Evolutionary conservation across 176 grass and related monocot genomes (phyloP), one percentile per base, ranked within the genome.

Genomic region (Cymbopogon citratus): DNA sequence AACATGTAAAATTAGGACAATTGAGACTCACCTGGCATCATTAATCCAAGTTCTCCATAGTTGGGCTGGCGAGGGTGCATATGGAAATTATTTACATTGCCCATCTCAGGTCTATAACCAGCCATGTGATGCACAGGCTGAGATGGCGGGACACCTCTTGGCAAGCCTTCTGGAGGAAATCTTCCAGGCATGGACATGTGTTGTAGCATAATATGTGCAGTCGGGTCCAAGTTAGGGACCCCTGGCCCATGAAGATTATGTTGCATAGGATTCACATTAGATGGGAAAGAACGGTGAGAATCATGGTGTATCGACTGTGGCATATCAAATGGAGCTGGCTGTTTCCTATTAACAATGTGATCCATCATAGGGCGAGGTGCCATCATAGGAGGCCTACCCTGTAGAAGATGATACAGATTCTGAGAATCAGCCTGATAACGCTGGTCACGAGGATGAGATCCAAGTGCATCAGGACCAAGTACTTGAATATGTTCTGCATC

Each of bases 41-140:
- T 87, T 71, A 91, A 80, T 77, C 91, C 91, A 75, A 90, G 82
- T 67, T 89, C 86, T 63, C 90, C 92, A 86, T 86, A 87, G 73
- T 77, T 86, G 75, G 93, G 89, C 62, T 88, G 93, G 66, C 77
- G 86, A 69, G 87, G 87, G 83, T 93, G 97, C 80, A 91, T 79
- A 74, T 81, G 76, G 72, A 93, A 87, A 85, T 88, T 96, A 88
- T 92, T 87, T 81, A 93, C 82, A 87, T 93, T 91, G 76, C 79
- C 66, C 79, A 89, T 86, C 89, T 99, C 91, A 82, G 91, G 89
- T 73, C 89, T 65, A 81, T 84, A 91, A 83, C 88, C 84, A 78
- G 89, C 64, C 83, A 90, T 49, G 52, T 87, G 87, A 93, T 88
- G 93, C 62, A 84, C 57, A 68, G 85, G 49, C 54, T 90, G 93